Conservation (phyloP, 2,329 filamentous ascomycete genomes). For the Cordyceps cateniannulata region DNA sequence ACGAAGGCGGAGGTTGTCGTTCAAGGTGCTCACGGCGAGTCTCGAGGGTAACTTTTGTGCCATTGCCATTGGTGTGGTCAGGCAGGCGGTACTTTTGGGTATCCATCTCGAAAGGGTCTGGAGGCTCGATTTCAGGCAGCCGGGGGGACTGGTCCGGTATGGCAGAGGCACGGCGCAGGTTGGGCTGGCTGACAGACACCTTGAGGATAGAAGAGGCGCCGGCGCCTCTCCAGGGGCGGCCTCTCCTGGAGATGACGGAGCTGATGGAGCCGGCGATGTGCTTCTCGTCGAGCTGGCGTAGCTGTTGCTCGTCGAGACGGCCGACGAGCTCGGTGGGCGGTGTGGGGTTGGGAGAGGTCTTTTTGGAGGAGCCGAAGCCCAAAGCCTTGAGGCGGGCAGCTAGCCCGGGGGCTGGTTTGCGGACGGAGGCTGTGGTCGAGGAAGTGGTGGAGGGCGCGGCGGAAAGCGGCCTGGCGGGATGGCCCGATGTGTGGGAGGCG, state of each 20-base stretch:
- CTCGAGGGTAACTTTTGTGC: constrained; percentile 55
- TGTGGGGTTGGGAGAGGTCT: constrained; percentile 23
- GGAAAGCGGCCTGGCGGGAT: neutral
- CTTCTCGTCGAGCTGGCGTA: constrained; percentile 62
- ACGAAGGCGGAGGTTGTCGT: constrained; percentile 36
- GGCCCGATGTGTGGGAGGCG: neutral
- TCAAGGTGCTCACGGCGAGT: constrained; percentile 53
- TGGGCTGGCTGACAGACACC: constrained; percentile 18
- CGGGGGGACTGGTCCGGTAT: constrained; percentile 27
- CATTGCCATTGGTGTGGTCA: constrained; percentile 62
- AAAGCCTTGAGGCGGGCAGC: constrained; percentile 60
- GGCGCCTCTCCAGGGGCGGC: constrained; percentile 66
- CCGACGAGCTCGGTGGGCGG: constrained; percentile 47
- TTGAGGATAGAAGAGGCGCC: constrained; percentile 29
- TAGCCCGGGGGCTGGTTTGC: constrained; percentile 58
- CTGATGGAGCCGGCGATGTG: constrained; percentile 50
- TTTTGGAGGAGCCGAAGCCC: constrained; percentile 46
- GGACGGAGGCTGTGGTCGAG: constrained; percentile 25
- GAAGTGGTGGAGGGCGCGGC: constrained; percentile 14
- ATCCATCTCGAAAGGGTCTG: constrained; percentile 56
- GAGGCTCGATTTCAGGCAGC: constrained; percentile 46
- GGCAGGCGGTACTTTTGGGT: constrained; percentile 69
- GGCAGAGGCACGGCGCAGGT: constrained; percentile 18
- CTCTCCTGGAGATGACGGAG: constrained; percentile 54
- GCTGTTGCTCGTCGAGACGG: constrained; percentile 63